Evolutionary conservation across 257 asterid species (phyloP), one percentile per base, ranked within the genome.

Genomic region (Solanum virginianum): DNA sequence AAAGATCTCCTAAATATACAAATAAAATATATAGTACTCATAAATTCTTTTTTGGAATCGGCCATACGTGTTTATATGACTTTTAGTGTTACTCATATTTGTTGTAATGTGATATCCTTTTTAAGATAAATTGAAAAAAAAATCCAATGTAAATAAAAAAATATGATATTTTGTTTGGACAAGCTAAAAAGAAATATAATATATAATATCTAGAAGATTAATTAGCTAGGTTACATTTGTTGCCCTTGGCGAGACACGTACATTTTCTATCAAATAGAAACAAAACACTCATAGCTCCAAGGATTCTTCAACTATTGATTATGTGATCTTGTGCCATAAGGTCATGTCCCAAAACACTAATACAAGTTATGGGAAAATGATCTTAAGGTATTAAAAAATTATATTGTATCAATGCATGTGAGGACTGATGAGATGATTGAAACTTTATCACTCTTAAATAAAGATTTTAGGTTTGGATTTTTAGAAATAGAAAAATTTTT

Each of bases 401-500:
- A 32, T 32, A 32, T 32, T 32, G 36, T 32, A 32, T 32, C 4
- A 2, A 32, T 32, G 36, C 36, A 32, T 32, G 36, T 32, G 36
- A 32, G 2, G 36, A 32, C 36, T 32, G 36, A 0, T 32, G 36
- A 32, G 4, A 32, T 32, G 36, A 32, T 32, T 32, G 36, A 32
- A 32, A 29, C 2, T 29, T 29, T 29, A 1, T 29, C 32, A 29
- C 2, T 29, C 32, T 29, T 29, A 2, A 51, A 11, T 12, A 12
- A 4, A 11, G 17, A 62, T 63, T n/a, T 59, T 2, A 5, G 13
- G 10, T 63, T 62, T 8, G 9, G 2, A 4, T 9, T 62, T 7
- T 22, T 11, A n/a, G 1, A 4, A 60, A n/a, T n/a, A 22, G 3
- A 60, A 1, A n/a, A 60, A 10, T 0, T n/a, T 0, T n/a, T 60